Conservation (phyloP, 768 basidiomycete genomes). For the Mycena crocata region DNA sequence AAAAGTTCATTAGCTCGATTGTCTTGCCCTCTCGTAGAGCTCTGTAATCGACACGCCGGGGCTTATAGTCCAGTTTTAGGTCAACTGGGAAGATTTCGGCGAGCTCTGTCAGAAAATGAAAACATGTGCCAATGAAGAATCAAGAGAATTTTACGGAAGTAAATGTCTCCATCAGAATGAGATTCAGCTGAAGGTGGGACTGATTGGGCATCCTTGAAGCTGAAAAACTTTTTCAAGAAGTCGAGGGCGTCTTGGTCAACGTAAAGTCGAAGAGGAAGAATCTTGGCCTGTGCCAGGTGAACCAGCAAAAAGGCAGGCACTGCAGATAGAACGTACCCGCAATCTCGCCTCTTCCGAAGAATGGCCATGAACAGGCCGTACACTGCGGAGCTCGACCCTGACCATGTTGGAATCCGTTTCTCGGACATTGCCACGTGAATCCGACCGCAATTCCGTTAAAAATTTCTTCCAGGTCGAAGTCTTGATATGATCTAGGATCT, state of each 20-base stretch:
- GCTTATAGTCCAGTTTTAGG: conserved; percentile 97
- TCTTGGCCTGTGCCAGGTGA: conserved; percentile 72
- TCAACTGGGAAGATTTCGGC: conserved; percentile 96
- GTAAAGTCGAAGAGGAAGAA: conserved; percentile 90
- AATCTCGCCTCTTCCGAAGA: conserved; percentile 82
- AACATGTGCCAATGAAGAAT: neutral
- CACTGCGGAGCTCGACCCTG: conserved; percentile 80
- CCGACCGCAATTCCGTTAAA: conserved; percentile 84
- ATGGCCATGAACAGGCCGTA: conserved; percentile 77
- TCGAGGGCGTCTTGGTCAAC: conserved; percentile 99
- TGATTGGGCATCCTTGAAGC: conserved; percentile 77
- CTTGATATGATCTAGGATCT: conserved; percentile 97
- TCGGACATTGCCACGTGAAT: conserved; percentile 87
- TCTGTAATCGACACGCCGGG: conserved; percentile 93
- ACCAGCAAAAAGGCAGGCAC: conserved; percentile 25
- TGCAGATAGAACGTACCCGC: conserved; percentile 73
- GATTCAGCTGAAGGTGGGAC: conserved; percentile 49
- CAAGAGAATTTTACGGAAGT: conserved; percentile 66
- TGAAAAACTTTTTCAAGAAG: conserved; percentile 96
- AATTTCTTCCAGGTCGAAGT: conserved; percentile 99
- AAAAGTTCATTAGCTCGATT: conserved; percentile 99
- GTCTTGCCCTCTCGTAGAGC: conserved; percentile 91
- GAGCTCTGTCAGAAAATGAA: conserved; percentile 66
- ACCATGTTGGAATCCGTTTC: conserved; percentile 96
- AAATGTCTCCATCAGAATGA: conserved; percentile 63